Evolutionary conservation across 2,329 filamentous ascomycete genomes (phyloP).

Genomic region (Chaetomium sp.): DNA sequence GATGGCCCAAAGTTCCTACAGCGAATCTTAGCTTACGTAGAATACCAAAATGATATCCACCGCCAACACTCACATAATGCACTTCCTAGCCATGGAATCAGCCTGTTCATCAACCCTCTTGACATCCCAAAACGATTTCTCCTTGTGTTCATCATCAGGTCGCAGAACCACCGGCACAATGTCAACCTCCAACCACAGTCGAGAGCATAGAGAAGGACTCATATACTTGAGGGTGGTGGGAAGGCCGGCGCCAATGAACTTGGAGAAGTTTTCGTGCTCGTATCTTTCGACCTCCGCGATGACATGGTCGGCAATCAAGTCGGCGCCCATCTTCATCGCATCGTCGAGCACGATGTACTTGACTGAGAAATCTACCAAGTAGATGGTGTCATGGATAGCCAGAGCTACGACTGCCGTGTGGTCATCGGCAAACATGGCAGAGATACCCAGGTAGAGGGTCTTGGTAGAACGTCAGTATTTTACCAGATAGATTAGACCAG

Average conservation of each 20-base stretch:
- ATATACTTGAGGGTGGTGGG: slow-evolving; percentile 51
- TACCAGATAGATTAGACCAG: background rate
- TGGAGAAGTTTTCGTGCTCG: slow-evolving; percentile 59
- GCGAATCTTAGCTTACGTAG: slow-evolving; percentile 3
- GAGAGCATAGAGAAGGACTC: slow-evolving; percentile 60
- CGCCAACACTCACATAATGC: slow-evolving; percentile 52
- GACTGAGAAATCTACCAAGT: slow-evolving; percentile 66
- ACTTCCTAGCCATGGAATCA: slow-evolving; percentile 74
- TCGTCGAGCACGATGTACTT: slow-evolving; percentile 46
- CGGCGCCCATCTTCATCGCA: slow-evolving; percentile 33
- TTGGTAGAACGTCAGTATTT: slow-evolving; percentile 23
- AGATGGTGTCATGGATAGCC: slow-evolving; percentile 67
- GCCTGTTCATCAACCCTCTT: slow-evolving; percentile 72
- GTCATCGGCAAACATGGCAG: slow-evolving; percentile 46
- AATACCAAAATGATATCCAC: background rate
- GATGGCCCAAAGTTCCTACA: slow-evolving; percentile 64
- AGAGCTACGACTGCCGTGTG: slow-evolving; percentile 55
- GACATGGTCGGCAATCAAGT: slow-evolving; percentile 54
- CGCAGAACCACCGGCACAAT: slow-evolving; percentile 64
- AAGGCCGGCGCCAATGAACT: slow-evolving; percentile 69
- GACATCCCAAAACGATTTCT: slow-evolving; percentile 41
- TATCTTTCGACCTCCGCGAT: slow-evolving; percentile 52
- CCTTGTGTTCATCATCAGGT: slow-evolving; percentile 39
- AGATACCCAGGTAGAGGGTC: slow-evolving; percentile 58
- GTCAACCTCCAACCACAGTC: slow-evolving; percentile 70